Evolutionary conservation across 768 basidiomycete genomes (phyloP).

Genomic region (Trametes elegans): DNA sequence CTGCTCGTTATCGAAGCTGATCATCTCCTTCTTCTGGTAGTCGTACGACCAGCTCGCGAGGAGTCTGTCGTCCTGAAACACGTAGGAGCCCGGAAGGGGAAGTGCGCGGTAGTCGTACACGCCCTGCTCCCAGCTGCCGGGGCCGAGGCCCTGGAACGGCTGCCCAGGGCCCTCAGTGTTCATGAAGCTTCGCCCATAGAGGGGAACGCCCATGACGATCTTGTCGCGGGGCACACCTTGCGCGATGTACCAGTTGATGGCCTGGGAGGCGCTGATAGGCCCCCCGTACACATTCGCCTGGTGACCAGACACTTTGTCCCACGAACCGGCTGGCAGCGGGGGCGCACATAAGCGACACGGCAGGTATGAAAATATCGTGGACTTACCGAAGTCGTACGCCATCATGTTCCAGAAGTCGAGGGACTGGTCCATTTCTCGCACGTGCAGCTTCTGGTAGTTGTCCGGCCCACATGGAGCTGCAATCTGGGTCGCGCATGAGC

Average conservation of each 20-base stretch:
- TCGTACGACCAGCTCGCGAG: constrained; percentile 87
- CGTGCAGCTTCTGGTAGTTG: constrained; percentile 76
- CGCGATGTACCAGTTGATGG: constrained; percentile 66
- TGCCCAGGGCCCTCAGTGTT: constrained; percentile 80
- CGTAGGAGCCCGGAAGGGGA: constrained; percentile 69
- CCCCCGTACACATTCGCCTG: constrained; percentile 84
- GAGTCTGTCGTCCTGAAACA: constrained; percentile 61
- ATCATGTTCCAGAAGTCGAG: constrained; percentile 99
- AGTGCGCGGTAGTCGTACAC: constrained; percentile 93
- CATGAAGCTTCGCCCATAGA: constrained; percentile 91
- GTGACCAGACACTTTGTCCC: constrained; percentile 70
- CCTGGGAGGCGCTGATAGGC: constrained; percentile 58
- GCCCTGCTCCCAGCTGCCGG: constrained; percentile 87
- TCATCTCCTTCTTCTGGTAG: constrained; percentile 68
- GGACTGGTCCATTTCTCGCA: constrained; percentile 81
- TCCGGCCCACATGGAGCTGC: constrained; percentile 91
- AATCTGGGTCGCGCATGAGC: constrained; percentile 47
- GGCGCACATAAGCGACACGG: background rate
- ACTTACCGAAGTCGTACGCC: constrained; percentile 82
- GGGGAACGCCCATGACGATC: constrained; percentile 86
- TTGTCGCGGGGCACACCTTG: constrained; percentile 76
- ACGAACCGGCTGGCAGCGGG: constrained; percentile 60
- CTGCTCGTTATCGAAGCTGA: constrained; percentile 76
- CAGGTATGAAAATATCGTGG: background rate
- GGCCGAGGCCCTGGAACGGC: constrained; percentile 79